Evolutionary conservation across 1,284 basidiomycete genomes (phyloP), one percentile per base, ranked within the genome.

Genomic region (Somion occarium): DNA sequence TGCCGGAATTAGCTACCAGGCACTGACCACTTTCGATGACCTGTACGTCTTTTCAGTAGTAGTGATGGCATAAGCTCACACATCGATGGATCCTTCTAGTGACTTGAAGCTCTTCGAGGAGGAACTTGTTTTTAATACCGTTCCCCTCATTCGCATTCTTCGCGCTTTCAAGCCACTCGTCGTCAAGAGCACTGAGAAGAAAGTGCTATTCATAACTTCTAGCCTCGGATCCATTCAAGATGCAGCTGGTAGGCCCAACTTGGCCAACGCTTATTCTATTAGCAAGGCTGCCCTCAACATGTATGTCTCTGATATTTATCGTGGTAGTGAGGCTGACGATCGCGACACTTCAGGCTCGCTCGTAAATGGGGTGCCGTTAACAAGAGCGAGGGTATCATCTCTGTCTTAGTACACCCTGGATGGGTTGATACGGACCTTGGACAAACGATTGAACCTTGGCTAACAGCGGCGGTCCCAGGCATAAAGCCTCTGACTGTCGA

Each of bases 271-370:
- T 2, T 50, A 53, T 26, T 46, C 41, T 13, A 20, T 49, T 1
- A 34, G 48, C 11, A 55, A 55, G 38, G 53, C 51, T 3, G 53
- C 43, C 2, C 38, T 52, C 22, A 55, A 52, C 23, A 55, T 52
- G 53, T 52, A 37, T 15, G 50, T 27, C 7, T 15, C n/a, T 37
- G 9, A 27, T 20, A 25, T 9, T 45, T 12, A 39, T 3, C 20
- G 5, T n/a, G 34, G 11, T n/a, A 37, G 34, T 11, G 13, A 18
- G 20, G n/a, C 20, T 20, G n/a, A 18, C 20, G 38, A 5, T 37
- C 34, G 34, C 20, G 20, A 42, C 9, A 22, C 24, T 44, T 23
- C 5, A 53, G 53, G 44, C 7, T 51, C 23, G 53, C 39, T 15
- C 44, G 53, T 13, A 47, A 39, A 25, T 53, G 53, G 49, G 53